Conservation (phyloP, 306 rosid species). For the Fragaria iinumae region DNA sequence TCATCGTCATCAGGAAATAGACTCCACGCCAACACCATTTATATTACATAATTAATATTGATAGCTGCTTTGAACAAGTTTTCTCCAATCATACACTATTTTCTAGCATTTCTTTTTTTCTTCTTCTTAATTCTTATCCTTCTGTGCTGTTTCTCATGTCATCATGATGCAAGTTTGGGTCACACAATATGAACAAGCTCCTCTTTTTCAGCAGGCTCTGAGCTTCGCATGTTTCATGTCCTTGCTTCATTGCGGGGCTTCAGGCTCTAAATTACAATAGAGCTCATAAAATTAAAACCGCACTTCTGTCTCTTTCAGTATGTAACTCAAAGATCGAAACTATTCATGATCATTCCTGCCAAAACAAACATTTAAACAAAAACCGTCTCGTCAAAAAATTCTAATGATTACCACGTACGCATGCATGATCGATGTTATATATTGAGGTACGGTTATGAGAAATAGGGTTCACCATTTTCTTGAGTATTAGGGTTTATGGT, state of each 20-base stretch:
- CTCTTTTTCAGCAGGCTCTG: not conserved
- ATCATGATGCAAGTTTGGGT: not conserved
- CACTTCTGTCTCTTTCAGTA: not conserved
- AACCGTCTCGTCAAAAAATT: not conserved
- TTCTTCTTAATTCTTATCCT: not conserved
- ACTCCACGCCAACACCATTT: not conserved
- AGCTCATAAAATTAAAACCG: no score
- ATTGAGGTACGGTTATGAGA: no score
- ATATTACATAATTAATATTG: slow-evolving; percentile 2
- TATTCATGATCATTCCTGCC: not conserved
- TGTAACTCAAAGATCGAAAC: not conserved
- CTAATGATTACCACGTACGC: no score
- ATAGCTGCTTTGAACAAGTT: slow-evolving; percentile 20
- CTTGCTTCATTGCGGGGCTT: no score
- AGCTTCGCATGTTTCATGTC: no score
- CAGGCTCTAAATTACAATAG: no score
- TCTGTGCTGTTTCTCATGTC: not conserved
- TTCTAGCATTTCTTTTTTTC: no score
- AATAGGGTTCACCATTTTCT: no score
- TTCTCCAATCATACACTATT: not conserved
- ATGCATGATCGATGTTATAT: no score
- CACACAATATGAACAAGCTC: not conserved
- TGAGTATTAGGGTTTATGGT: no score
- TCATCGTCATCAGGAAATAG: slow-evolving; percentile 2
- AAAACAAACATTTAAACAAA: not conserved